These are phyloP conservation scores for Mycocentrospora acerina DNA, from an alignment of 2,329 filamentous ascomycete species.

Conservation along the genomic window DNA sequence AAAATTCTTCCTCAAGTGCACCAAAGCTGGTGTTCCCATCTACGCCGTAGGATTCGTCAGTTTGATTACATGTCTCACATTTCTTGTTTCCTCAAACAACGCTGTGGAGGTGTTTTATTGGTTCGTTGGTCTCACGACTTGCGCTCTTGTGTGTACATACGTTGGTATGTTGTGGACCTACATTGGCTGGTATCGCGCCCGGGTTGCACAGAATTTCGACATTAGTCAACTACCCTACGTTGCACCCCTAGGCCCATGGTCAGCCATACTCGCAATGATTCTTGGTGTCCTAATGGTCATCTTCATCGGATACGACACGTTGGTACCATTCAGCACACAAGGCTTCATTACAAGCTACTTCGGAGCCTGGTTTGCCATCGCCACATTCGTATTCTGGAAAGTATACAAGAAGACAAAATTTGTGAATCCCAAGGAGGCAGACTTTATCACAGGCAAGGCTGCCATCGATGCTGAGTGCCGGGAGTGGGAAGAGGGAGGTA, in stretches of 20 bases:
- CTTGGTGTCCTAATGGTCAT: constrained; percentile 10
- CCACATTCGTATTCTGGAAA: constrained; percentile 62
- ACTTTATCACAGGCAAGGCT: constrained; percentile 47
- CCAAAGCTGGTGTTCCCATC: constrained; percentile 59
- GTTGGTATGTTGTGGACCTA: constrained; percentile 13
- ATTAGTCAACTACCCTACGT: constrained; percentile 2
- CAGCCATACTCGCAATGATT: constrained; percentile 5
- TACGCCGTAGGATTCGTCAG: constrained; percentile 48
- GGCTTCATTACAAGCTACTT: constrained; percentile 52
- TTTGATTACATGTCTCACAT: constrained; percentile 50
- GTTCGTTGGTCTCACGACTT: constrained; percentile 66
- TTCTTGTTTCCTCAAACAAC: constrained; percentile 48
- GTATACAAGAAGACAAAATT: constrained; percentile 60
- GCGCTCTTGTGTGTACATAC: constrained; percentile 11
- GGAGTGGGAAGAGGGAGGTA: constrained; percentile 17
- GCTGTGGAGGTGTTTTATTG: constrained; percentile 59
- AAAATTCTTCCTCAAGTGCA: constrained; percentile 60
- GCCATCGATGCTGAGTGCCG: constrained; percentile 44
- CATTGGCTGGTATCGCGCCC: constrained; percentile 10
- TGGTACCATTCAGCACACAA: constrained; percentile 42
- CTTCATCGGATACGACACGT: constrained; percentile 56
- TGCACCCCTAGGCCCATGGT: constrained; percentile 7
- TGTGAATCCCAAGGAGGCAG: constrained; percentile 38
- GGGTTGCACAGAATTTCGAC: constrained; percentile 9
- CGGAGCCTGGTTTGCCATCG: constrained; percentile 33